phyloP scores from a whole-genome alignment of 768 basidiomycete species.

The Pleurotus tuber-regium region DNA sequence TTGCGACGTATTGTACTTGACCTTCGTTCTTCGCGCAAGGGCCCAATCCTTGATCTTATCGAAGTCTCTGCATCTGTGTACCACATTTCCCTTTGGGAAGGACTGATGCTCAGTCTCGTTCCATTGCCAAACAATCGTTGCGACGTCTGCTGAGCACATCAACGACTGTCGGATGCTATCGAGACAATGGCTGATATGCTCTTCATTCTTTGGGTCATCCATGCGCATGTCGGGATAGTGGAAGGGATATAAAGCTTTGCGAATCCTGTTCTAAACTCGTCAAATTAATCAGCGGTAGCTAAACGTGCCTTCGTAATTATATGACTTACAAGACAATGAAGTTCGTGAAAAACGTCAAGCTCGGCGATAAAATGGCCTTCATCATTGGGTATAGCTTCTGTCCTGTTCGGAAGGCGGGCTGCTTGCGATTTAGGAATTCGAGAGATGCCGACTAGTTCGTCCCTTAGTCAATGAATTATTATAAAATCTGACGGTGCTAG shows the following conservation, averaged over 20 bases:
- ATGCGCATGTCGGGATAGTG: slow-evolving; percentile 16
- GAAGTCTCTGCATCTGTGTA: slow-evolving; percentile 18
- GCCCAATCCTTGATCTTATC: slow-evolving; percentile 19
- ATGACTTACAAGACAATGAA: slow-evolving; percentile 23
- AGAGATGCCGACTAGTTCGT: slow-evolving; percentile 12
- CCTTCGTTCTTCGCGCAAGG: slow-evolving; percentile 4
- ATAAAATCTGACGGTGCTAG: not conserved
- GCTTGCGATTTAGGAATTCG: slow-evolving; percentile 20
- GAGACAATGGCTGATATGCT: slow-evolving; percentile 20
- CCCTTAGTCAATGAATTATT: not conserved
- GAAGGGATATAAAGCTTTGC: slow-evolving; percentile 14
- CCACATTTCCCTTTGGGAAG: not conserved
- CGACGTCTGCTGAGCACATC: slow-evolving; percentile 20
- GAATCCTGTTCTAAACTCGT: slow-evolving; percentile 19
- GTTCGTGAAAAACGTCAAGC: slow-evolving; percentile 25
- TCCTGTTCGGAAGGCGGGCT: slow-evolving; percentile 17
- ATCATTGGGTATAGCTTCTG: slow-evolving; percentile 20
- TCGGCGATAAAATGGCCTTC: slow-evolving; percentile 19
- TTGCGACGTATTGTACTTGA: not conserved
- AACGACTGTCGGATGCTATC: slow-evolving; percentile 19
- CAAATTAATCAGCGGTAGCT: too few species aligned
- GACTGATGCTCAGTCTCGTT: slow-evolving; percentile 1
- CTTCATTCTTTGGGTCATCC: not conserved
- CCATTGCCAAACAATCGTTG: slow-evolving; percentile 22
- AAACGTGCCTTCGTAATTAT: too few species aligned